Evolutionary conservation across 192 early-diverging fungal species (phyloP).

Genomic region (Coemansia interrupta): DNA sequence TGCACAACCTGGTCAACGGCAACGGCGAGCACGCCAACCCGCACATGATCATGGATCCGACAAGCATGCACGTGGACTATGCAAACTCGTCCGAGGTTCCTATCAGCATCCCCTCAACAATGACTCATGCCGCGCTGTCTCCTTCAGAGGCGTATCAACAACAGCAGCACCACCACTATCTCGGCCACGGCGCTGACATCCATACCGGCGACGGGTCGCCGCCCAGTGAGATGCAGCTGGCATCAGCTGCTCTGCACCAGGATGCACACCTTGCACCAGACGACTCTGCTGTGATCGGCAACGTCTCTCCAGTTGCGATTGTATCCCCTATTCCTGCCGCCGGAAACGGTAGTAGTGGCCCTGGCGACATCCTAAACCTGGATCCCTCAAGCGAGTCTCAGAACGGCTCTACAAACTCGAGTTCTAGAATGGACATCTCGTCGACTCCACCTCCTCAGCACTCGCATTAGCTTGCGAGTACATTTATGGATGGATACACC

Average conservation of each 20-base stretch:
- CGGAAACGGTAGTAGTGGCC: constrained; percentile 3
- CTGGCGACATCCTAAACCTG: constrained; percentile 7
- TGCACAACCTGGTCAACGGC: constrained; percentile 31
- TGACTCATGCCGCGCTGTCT: constrained; percentile 14
- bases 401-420: background rate
- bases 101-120: constrained; percentile 24
- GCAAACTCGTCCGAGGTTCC: constrained; percentile 21
- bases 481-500: background rate
- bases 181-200: constrained; percentile 1
- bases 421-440: constrained; percentile 13
- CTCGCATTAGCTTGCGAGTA: background rate
- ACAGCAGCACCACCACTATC: constrained; percentile 8
- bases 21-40: constrained; percentile 8
- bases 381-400: background rate
- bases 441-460: constrained; percentile 17
- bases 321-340: constrained; percentile 23
- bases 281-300: constrained; percentile 8
- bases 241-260: constrained; percentile 12
- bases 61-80: constrained; percentile 44
- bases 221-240: constrained; percentile 15
- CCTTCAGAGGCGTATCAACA: constrained; percentile 10
- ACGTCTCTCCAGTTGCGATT: constrained; percentile 6
- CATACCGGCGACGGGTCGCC: constrained; percentile 6
- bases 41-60: constrained; percentile 41
- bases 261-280: background rate